Evolutionary conservation across 2,329 filamentous ascomycete genomes (phyloP), one percentile per base, ranked within the genome.

Genomic region (Claviceps fusiformis): DNA sequence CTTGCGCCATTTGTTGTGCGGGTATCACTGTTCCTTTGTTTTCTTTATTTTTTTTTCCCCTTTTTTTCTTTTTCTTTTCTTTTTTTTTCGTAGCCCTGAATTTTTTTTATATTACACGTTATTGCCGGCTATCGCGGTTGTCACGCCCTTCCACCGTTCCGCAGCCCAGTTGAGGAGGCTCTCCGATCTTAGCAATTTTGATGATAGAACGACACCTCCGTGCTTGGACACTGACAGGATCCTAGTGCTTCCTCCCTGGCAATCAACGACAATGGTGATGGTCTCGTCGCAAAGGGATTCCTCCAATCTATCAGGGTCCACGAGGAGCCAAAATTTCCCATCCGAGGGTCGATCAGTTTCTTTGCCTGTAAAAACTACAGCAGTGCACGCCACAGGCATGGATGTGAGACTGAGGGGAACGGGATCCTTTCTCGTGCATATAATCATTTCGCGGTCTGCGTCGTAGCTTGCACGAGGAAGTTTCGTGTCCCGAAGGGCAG

Each of bases 261-360:
- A 73, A 65, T 92, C 86, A n/a, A 95, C 81, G 51, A 93, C 83
- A 39, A 95, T 73, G 3, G 85, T 91, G n/a, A 93, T 74, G n/a
- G 71, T 79, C 75, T 98, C 93, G 58, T 83, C 77, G 65, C 89
- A 95, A 47, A 95, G 71, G 9, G 79, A 81, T 72, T 97, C 93
- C 72, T 98, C 93, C 62, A 95, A 85, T 27, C 83, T 81, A 71
- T 98, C 93, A 2, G 89, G 89, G 71, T 98, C 93, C 7, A 87
- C 81, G 56, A 98, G 71, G 3, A 96, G 74, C 89, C 90, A 95
- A 65, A 75, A 77, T 64, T 74, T 77, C 60, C 70, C 76, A 61
- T 70, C 68, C 2, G 67, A 64, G 50, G 68, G 71, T 60, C 66
- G 69, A 56, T 73, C 71, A 33, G 74, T 74, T 65, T 79, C 79